Conservation (phyloP, 768 basidiomycete genomes). For the Thelephora ganbajun region DNA sequence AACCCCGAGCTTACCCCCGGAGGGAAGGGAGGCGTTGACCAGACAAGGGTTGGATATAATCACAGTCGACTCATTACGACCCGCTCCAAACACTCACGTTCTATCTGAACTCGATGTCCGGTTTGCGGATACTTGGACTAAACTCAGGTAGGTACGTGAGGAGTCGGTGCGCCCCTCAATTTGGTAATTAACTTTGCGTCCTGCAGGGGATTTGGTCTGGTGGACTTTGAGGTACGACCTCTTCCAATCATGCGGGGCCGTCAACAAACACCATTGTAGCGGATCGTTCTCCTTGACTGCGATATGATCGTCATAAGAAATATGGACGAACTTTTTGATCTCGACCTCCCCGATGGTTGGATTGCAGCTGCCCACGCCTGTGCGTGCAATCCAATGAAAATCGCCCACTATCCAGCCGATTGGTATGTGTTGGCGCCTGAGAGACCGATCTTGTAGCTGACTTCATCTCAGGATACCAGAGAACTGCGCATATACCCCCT, state of each 20-base stretch:
- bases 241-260: neutral
- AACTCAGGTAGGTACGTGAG: slow-evolving; percentile 26
- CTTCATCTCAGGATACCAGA: slow-evolving; percentile 59
- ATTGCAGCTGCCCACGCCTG: slow-evolving; percentile 88
- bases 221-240: slow-evolving; percentile 45
- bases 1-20: slow-evolving; percentile 24
- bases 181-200: neutral
- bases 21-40: slow-evolving; percentile 30
- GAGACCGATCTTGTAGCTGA: neutral
- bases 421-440: slow-evolving; percentile 36
- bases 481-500: slow-evolving; percentile 73
- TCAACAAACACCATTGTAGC: slow-evolving; percentile 24
- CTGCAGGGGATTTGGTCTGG: slow-evolving; percentile 46
- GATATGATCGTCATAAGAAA: slow-evolving; percentile 79
- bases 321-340: slow-evolving; percentile 63
- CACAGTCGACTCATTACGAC: slow-evolving; percentile 47
- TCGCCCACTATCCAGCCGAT: slow-evolving; percentile 77
- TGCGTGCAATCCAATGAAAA: slow-evolving; percentile 82
- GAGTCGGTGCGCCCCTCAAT: neutral
- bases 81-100: slow-evolving; percentile 25
- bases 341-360: slow-evolving; percentile 44
- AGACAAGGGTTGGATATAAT: slow-evolving; percentile 37
- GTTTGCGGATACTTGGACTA: slow-evolving; percentile 56
- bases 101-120: slow-evolving; percentile 27
- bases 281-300: slow-evolving; percentile 69